Percentiles rank a stretch among this genome's conserved stretches.
phyloP scores from a whole-genome alignment of 352 stramenopile species.

The Pythium utonaiense region DNA sequence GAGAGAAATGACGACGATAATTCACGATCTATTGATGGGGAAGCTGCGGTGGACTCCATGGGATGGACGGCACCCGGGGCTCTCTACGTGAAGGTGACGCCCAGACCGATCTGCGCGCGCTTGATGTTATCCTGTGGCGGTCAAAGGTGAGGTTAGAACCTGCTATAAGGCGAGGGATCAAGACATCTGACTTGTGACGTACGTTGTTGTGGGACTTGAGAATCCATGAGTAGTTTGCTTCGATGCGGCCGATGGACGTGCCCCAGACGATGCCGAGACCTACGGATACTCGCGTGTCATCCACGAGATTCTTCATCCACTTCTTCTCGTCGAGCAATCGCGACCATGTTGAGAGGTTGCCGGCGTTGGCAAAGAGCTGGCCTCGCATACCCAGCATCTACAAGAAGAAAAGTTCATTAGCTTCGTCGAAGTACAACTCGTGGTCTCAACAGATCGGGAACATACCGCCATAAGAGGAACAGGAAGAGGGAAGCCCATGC shows the following conservation, averaged over 20 bases:
- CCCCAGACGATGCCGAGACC: conserved; percentile 86
- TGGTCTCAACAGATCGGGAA: background rate
- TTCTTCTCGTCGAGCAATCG: conserved; percentile 84
- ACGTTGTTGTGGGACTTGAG: conserved; percentile 78
- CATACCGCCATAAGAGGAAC: conserved; percentile 77
- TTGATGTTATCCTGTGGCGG: conserved; percentile 76
- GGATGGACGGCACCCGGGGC: background rate
- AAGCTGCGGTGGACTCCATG: background rate
- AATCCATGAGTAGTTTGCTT: conserved; percentile 92
- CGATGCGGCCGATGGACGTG: conserved; percentile 81
- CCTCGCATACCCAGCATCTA: conserved; percentile 82
- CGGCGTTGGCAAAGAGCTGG: conserved; percentile 88
- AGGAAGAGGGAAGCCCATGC: conserved; percentile 84
- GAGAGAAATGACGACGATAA: background rate
- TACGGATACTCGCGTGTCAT: conserved; percentile 84
- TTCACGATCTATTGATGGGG: conserved; percentile 1
- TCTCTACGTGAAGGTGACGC: conserved; percentile 78
- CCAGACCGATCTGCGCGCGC: conserved; percentile 77
- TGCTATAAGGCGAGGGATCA: too few species aligned
- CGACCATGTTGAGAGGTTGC: conserved; percentile 87
- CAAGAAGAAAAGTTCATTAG: conserved; percentile 8
- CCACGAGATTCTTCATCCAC: conserved; percentile 86
- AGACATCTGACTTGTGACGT: too few species aligned
- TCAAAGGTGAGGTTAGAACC: conserved; percentile 1
- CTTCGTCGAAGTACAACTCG: background rate